Evolutionary conservation across 805 yeast species (phyloP), one percentile per base, ranked within the genome.

Genomic region (Nakazawaea ambrosiae): DNA sequence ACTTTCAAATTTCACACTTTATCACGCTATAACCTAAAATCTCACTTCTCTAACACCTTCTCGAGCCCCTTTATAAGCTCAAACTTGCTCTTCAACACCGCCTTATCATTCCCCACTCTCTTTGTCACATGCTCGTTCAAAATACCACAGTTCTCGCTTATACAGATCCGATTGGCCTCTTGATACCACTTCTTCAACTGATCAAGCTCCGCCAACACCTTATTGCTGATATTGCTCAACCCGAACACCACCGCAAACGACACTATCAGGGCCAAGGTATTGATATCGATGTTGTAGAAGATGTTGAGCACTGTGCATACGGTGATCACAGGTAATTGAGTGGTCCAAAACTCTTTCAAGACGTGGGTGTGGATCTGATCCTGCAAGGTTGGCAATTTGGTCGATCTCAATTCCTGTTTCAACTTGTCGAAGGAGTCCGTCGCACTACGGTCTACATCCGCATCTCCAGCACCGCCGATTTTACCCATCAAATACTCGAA

Each of bases 221-320:
- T 28, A 15, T 34, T 35, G 26, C 41, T 34, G 36, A 44, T 36
- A 20, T 55, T 66, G 46, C 54, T 68, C 47, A 49, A 48, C 38
- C 40, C 61, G 37, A 72, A 60, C 49, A 54, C 66, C 46, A 63
- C 60, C 52, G 71, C 71, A 30, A 54, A 60, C 40, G 68, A 65
- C 31, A 67, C 63, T 45, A 63, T 63, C 61, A 65, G 70, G 44
- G 63, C 56, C 50, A 51, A 25, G 4, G 47, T 39, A 22, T 44
- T 41, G 26, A 44, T 20, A 3, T 41, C 43, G 19, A 44, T 28
- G 28, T 34, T 26, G 33, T 37, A 40, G 30, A 40, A 36, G 20
- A 36, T 30, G 20, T 36, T 37, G 17, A 34, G 29, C 12, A 28
- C 35, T 10, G 44, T 25, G 22, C 41, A 36, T 4, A 33, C 30